Conservation (phyloP, 2,329 filamentous ascomycete species). For the Aspergillus piperis region DNA sequence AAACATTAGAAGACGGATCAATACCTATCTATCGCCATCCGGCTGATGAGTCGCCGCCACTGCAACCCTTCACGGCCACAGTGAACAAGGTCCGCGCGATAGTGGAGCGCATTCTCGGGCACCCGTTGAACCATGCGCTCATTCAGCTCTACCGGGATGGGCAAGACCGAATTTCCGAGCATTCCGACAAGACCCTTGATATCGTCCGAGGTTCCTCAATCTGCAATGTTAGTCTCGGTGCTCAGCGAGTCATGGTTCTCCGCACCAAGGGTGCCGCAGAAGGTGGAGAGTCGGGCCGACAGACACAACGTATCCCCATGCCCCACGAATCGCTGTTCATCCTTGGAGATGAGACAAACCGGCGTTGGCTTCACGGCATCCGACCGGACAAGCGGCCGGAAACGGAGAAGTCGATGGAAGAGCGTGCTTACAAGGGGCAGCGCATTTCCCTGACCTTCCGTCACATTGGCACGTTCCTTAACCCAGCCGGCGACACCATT, state of each 20-base stretch:
- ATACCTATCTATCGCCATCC: slow-evolving; percentile 95
- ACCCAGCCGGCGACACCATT: slow-evolving; percentile 64
- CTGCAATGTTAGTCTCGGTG: slow-evolving; percentile 91
- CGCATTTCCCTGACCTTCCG: slow-evolving; percentile 93
- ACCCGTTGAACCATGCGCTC: slow-evolving; percentile 83
- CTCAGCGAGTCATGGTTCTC: slow-evolving; percentile 84
- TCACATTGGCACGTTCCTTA: slow-evolving; percentile 81
- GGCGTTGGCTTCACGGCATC: slow-evolving; percentile 89
- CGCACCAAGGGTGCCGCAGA: slow-evolving; percentile 61
- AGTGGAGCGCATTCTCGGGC: slow-evolving; percentile 72
- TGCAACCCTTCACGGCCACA: slow-evolving; percentile 72
- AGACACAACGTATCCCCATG: slow-evolving; percentile 68
- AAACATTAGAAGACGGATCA: slow-evolving; percentile 63
- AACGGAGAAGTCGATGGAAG: slow-evolving; percentile 66
- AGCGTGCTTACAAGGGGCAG: slow-evolving; percentile 71
- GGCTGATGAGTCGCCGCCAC: slow-evolving; percentile 78
- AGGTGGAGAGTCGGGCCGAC: slow-evolving; percentile 47
- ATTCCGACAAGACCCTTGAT: slow-evolving; percentile 95
- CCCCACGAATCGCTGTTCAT: slow-evolving; percentile 88
- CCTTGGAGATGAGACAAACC: slow-evolving; percentile 79
- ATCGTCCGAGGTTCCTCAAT: slow-evolving; percentile 80
- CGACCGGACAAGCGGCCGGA: slow-evolving; percentile 76
- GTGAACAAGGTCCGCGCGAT: slow-evolving; percentile 68
- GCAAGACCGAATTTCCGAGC: slow-evolving; percentile 90
- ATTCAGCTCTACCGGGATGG: slow-evolving; percentile 92